Conservation (phyloP, 371 early-diverging fungal genomes). For the Mortierella sp. region DNA sequence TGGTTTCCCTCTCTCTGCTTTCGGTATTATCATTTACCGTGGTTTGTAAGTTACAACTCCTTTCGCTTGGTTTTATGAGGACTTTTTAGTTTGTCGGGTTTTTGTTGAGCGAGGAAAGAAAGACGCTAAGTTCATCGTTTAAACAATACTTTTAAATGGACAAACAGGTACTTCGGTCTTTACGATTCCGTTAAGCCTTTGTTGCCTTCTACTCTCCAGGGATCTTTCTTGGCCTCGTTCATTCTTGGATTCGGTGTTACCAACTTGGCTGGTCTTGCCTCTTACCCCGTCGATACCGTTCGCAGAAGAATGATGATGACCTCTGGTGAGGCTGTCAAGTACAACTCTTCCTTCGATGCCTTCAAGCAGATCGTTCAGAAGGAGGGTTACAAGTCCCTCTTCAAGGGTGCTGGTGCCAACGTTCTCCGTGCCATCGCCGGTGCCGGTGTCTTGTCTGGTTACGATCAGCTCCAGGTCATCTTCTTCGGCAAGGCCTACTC, state of each 20-base stretch:
- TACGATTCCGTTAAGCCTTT: conserved; percentile 78
- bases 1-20: conserved; percentile 87
- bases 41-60: conserved; percentile 62
- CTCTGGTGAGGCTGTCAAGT: conserved; percentile 77
- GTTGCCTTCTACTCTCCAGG: conserved; percentile 65
- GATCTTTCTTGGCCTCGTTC: conserved; percentile 72
- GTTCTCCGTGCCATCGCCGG: conserved; percentile 85
- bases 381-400: conserved; percentile 81
- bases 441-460: conserved; percentile 79
- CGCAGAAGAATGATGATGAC: conserved; percentile 93
- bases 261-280: conserved; percentile 71
- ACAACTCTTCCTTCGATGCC: conserved; percentile 78
- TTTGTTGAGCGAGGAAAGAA: too few species aligned
- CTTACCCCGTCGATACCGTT: conserved; percentile 92
- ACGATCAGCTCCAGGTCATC: conserved; percentile 71
- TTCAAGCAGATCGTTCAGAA: conserved; percentile 74
- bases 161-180: conserved; percentile 78
- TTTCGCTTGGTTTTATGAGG: background rate
- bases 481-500: conserved; percentile 64
- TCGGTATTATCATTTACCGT: conserved; percentile 89
- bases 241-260: conserved; percentile 75
- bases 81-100: background rate
- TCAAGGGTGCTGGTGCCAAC: conserved; percentile 87
- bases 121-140: too few species aligned
- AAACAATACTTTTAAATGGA: too few species aligned